Conservation (phyloP, 106 monocot genomes). For the Dendrobium nobile region DNA sequence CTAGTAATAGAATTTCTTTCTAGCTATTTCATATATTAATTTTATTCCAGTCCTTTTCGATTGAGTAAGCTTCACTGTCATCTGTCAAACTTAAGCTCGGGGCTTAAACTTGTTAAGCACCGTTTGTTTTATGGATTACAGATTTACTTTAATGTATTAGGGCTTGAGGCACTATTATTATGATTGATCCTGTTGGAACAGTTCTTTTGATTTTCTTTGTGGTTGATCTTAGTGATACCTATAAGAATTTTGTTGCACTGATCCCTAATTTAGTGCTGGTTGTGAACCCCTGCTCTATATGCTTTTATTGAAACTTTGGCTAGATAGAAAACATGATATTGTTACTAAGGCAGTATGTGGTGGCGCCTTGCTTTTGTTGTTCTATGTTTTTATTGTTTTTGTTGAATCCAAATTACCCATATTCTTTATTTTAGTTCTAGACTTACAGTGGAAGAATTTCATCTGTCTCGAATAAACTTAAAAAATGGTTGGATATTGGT, state of each 20-base stretch:
- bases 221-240: neutral
- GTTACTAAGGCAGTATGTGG: no score
- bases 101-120: neutral
- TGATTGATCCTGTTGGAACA: neutral
- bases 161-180: neutral
- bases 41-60: neutral
- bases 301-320: neutral
- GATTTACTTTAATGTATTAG: neutral
- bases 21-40: neutral
- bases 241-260: neutral
- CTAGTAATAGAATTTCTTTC: neutral
- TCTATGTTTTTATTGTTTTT: neutral
- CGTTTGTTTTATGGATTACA: neutral
- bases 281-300: neutral
- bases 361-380: neutral
- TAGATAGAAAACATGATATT: neutral
- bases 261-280: neutral
- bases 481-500: neutral
- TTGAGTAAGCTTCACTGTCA: neutral
- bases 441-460: neutral
- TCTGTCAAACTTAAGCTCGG: neutral
- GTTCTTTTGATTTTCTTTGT: neutral
- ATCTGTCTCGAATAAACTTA: neutral
- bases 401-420: neutral
- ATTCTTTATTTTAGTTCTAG: neutral